Conservation (phyloP, 108 stramenopile species). For the Skeletonema marinoi region DNA sequence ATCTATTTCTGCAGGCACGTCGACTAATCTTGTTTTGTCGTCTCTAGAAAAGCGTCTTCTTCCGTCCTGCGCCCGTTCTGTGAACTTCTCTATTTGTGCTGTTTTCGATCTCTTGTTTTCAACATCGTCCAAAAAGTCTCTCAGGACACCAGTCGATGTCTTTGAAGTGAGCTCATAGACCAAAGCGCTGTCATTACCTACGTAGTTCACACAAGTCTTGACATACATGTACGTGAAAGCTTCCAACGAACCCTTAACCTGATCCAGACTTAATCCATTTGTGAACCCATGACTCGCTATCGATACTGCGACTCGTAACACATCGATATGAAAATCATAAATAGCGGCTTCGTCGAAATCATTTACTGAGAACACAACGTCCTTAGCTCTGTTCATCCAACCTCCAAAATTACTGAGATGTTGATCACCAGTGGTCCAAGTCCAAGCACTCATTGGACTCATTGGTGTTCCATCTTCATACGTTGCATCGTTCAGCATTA, state of each 20-base stretch:
- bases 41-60: slow-evolving; percentile 26
- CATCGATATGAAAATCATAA: slow-evolving; percentile 71
- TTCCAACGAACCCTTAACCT: slow-evolving; percentile 35
- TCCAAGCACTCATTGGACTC: slow-evolving; percentile 49
- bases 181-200: slow-evolving; percentile 52
- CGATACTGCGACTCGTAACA: slow-evolving; percentile 61
- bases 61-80: slow-evolving; percentile 40
- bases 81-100: slow-evolving; percentile 61
- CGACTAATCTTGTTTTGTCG: slow-evolving; percentile 40
- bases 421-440: slow-evolving; percentile 76
- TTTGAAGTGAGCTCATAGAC: slow-evolving; percentile 52
- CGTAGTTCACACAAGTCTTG: slow-evolving; percentile 49
- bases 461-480: slow-evolving; percentile 49
- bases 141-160: slow-evolving; percentile 47
- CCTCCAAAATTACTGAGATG: slow-evolving; percentile 72
- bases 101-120: slow-evolving; percentile 13
- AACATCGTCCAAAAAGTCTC: slow-evolving; percentile 52
- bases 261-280: slow-evolving; percentile 40
- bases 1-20: slow-evolving; percentile 43
- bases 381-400: slow-evolving; percentile 55
- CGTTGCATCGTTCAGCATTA: slow-evolving; percentile 24
- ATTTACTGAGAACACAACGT: slow-evolving; percentile 69
- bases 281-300: slow-evolving; percentile 59
- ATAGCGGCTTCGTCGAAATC: slow-evolving; percentile 77
- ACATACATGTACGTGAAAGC: slow-evolving; percentile 59